Conservation (phyloP, 805 yeast species). For the Peterozyma toletana region DNA sequence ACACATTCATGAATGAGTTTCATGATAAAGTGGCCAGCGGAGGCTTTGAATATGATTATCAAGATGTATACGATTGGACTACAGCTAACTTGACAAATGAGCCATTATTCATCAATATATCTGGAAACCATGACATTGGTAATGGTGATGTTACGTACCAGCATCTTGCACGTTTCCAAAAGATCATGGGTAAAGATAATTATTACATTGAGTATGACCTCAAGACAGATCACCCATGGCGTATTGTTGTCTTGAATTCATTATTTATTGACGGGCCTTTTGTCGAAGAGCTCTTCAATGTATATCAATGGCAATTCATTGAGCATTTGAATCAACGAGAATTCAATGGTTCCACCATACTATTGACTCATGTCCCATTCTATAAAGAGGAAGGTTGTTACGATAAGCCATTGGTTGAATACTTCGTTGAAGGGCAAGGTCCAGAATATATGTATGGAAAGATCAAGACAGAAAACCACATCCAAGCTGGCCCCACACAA, state of each 20-base stretch:
- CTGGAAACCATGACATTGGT: conserved; percentile 96
- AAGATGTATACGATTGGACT: conserved; percentile 65
- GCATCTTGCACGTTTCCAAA: conserved; percentile 73
- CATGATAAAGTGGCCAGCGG: conserved; percentile 23
- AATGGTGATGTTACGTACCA: conserved; percentile 94
- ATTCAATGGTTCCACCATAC: conserved; percentile 72
- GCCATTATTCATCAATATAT: conserved; percentile 72
- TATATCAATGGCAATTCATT: conserved; percentile 69
- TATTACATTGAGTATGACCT: conserved; percentile 66
- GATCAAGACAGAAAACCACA: conserved; percentile 80
- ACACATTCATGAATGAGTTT: conserved; percentile 29
- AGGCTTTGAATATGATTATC: conserved; percentile 37
- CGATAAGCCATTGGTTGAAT: conserved; percentile 75
- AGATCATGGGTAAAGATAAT: conserved; percentile 78
- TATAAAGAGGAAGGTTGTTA: conserved; percentile 78
- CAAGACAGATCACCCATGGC: conserved; percentile 66
- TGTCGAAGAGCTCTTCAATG: conserved; percentile 60
- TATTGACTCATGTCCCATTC: conserved; percentile 86
- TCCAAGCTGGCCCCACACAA: conserved; percentile 60
- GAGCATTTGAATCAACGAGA: conserved; percentile 44
- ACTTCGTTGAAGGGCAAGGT: conserved; percentile 46
- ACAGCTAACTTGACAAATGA: conserved; percentile 33
- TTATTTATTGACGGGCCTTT: conserved; percentile 88
- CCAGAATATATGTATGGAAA: conserved; percentile 60
- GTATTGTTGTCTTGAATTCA: conserved; percentile 83